Evolutionary conservation across 768 basidiomycete species (phyloP), one percentile per base, ranked within the genome.

Genomic region (Gloeostereum incarnatum): DNA sequence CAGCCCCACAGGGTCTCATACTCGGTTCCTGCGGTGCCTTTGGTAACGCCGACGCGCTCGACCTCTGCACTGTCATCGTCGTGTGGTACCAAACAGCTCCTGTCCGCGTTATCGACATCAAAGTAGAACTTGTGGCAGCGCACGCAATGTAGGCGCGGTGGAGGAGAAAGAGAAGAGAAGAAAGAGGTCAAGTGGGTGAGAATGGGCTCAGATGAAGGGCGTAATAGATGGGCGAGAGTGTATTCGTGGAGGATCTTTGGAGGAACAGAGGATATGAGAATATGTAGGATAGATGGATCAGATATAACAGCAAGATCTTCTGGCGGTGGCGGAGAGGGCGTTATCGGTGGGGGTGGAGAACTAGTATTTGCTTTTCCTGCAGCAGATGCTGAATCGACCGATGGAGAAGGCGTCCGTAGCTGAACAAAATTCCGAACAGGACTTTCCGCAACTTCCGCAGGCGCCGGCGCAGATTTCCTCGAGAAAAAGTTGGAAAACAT

Each of bases 21-120:
- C 35, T 60, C 53, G 2, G 58, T 58, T 11, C 59, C 57, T 22
- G 50, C 48, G 30, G 38, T 20, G 14, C 41, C 46, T 8, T 46
- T 44, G 21, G 47, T 45, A 3, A 53, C 48, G 3, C 64, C 58
- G 1, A 80, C 65, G 22, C 78, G 69, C 50, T 80, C 79, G 2
- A 88, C 82, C 39, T 78, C 62, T 0, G 85, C 78, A 46, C 82
- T 85, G 25, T 88, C 85, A 52, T 89, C 85, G 48, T 88, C 85
- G 46, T 89, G 85, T 3, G 77, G 63, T 3, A 87, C 71, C 6
- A 71, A 62, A 49, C 85, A 88, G 38, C 75, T 72, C 17, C 71
- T 62, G 45, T 84, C 82, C n/a, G 59, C 62, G 51, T 88, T 89
- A 48, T 86, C 83, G 11, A 87, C 61, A 0, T 81, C 82, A 45